Evolutionary conservation across 2,329 filamentous ascomycete species (phyloP), one percentile per base, ranked within the genome.

Genomic region (Aureobasidium namibiae): DNA sequence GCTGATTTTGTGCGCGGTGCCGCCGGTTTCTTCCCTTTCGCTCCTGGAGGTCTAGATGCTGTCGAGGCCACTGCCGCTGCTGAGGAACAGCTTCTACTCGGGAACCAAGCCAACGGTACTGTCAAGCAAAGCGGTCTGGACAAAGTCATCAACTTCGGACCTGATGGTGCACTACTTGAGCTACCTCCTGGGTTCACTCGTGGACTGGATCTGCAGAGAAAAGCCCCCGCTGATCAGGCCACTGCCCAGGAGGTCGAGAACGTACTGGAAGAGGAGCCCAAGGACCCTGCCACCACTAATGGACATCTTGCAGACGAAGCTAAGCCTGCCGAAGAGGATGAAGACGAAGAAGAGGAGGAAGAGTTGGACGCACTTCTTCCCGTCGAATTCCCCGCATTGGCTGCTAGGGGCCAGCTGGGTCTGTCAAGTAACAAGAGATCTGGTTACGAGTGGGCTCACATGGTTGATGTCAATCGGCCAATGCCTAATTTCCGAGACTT

Each of bases 401-500:
- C 95, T 65, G 90, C 94, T 10, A 89, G 87, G 68, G 86, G 86
- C n/a, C 81, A 84, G 23, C 82, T 96, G 31, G 82, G 88, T 21
- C 78, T 87, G 54, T 86, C 88, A 9, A 83, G 85, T 61, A 79
- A 85, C 62, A 89, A 86, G 68, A 89, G 88, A 67, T 84, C 84
- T 39, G 88, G 89, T 7, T 87, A 83, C 67, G 90, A 97, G 75
- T 99, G 94, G 92, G 94, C 94, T 54, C 94, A 99, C 74, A 95
- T 99, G 85, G 92, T 99, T 1, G 92, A 99, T 71, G 87, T 97
- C 66, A 92, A 92, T 67, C 84, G 90, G 61, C 89, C 92, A 56
- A 95, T 97, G 67, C 80, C 89, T n/a, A 97, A 97, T 69, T 97
- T 99, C 73, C 80, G 82, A 61, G 92, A 96, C 62, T 78, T 99